These are phyloP conservation scores for Ustulina deusta DNA, from an alignment of 2,329 filamentous ascomycete species.

Conservation along the genomic window DNA sequence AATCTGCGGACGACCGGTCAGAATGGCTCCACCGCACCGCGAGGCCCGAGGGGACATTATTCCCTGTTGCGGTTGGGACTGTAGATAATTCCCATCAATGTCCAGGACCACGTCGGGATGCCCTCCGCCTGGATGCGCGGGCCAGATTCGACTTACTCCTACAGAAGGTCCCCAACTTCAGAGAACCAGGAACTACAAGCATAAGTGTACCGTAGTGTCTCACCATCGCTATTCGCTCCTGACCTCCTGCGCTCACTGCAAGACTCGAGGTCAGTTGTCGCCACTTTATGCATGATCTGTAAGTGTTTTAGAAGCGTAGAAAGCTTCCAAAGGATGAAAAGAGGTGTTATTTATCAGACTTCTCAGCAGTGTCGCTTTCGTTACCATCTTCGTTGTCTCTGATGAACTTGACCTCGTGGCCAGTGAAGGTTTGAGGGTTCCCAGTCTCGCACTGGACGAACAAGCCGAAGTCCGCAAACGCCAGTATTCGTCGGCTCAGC, in stretches of 20 bases:
- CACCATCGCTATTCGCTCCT: neutral
- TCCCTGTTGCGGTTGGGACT: neutral
- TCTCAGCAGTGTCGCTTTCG: conserved; percentile 14
- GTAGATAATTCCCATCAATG: conserved; percentile 19
- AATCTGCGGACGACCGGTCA: neutral
- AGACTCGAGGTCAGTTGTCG: neutral
- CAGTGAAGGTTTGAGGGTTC: conserved; percentile 2
- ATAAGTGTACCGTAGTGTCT: neutral
- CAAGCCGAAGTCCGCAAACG: conserved; percentile 25
- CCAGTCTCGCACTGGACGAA: conserved; percentile 26
- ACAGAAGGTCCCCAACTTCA: conserved; percentile 12
- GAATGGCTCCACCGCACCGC: conserved; percentile 13
- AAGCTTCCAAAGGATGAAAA: neutral
- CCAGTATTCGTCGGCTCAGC: conserved; percentile 25
- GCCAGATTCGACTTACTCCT: conserved; percentile 22
- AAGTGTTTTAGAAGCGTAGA: neutral
- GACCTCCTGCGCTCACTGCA: neutral
- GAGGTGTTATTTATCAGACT: conserved; percentile 1
- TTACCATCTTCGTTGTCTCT: conserved; percentile 15
- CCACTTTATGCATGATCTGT: neutral
- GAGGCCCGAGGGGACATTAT: neutral
- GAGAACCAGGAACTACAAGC: conserved; percentile 15
- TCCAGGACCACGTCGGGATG: conserved; percentile 25
- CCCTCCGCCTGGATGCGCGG: conserved; percentile 12
- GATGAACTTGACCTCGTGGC: conserved; percentile 11